These are phyloP conservation scores for Trichoderma virens DNA, from an alignment of 495 filamentous ascomycete species.

Conservation along the genomic window DNA sequence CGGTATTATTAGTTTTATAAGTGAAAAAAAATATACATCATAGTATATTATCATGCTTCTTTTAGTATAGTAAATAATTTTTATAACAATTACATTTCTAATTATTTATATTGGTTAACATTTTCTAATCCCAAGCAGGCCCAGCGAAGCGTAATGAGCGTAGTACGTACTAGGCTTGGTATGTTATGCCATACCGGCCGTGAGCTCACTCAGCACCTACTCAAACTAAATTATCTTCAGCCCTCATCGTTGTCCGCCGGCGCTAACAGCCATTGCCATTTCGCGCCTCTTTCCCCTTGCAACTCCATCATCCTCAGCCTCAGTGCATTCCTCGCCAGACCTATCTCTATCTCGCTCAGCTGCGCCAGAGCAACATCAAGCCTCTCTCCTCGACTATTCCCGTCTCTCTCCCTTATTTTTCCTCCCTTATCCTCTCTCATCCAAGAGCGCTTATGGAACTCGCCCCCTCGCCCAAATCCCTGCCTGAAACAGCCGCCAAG, in stretches of 20 bases:
- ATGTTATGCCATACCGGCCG: no score
- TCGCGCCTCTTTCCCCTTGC: neutral
- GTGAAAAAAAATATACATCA: no score
- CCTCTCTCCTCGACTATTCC: neutral
- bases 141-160: no score
- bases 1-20: no score
- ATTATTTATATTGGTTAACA: no score
- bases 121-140: no score
- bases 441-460: conserved; percentile 5
- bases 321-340: neutral
- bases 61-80: no score
- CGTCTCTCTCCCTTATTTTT: neutral
- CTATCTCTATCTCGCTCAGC: neutral
- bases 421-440: neutral
- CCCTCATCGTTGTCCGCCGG: neutral
- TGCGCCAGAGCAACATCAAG: neutral
- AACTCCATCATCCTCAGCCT: neutral
- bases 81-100: no score
- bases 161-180: no score
- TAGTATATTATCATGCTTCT: neutral
- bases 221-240: neutral
- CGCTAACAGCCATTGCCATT: neutral
- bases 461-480: conserved; percentile 5
- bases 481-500: conserved; percentile 5
- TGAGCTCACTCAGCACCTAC: no score